Base-by-base conservation (phyloP, 805 yeast genomes). In the Teunomyces tritomae region DNA sequence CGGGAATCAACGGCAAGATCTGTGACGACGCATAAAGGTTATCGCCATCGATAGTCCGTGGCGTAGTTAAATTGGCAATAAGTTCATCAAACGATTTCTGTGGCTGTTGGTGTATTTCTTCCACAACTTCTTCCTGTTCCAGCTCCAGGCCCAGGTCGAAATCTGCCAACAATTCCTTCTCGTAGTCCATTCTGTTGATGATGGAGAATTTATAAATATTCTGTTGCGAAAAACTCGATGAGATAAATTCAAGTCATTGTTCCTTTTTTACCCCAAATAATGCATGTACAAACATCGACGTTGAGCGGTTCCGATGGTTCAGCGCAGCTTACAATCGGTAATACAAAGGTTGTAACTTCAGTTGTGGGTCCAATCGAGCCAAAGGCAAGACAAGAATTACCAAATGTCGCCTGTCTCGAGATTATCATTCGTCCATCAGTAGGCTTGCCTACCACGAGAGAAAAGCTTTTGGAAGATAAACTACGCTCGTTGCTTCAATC, bases 361-460 rank as follows among this genome's bases (percentile, higher is more conserved):
- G 91, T 92, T 0, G 79, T 91, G 1, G 99, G 99, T 0, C 99
- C 99, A 0, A 78, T 92, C 28, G 97, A 92, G 58, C 84, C 89
- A 8, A 85, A 84, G 62, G 67, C 81, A 10, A 79, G 92, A 56
- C 96, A 90, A 61, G 98, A 92, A 62, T 65, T 84, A 29, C 96
- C 97, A 8, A 84, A 87, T 11, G 72, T 76, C 39, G 85, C 92
- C 11, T 83, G 88, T 13, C 63, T 94, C 13, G 97, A 90, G 63
- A 77, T 94, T 6, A 78, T 82, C 16, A 83, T 91, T 2, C 73
- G 90, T 34, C 97, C 98, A 1, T 81, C 85, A 17, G 69, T 74
- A 10, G 98, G 97, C 1, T 76, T 85, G 1, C 77, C 95, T 5
- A 76, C 77, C 47, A 76, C 61, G 74, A 92, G 96, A 55, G 98